A percentile compares a stretch with the other conserved stretches of the same genome.
phyloP scores from a whole-genome alignment of 805 yeast species.

The Spathaspora hagerdaliae region DNA sequence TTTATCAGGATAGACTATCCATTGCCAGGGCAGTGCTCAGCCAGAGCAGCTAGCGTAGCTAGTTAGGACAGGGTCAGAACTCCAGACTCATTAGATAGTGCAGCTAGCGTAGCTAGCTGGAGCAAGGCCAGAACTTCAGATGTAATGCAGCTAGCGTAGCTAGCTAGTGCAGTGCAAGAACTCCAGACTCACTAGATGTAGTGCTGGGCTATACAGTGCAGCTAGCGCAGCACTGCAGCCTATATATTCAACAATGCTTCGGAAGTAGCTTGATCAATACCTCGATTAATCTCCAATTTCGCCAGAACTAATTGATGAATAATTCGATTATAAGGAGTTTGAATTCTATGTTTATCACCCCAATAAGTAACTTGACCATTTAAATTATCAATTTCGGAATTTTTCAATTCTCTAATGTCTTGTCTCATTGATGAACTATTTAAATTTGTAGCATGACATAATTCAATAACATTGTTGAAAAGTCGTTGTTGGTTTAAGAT shows the following conservation, averaged over 20 bases:
- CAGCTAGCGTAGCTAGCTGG: too few relatives aligned
- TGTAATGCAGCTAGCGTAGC: too few relatives aligned
- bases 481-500: conserved; percentile 31
- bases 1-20: conserved; percentile 21
- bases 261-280: conserved; percentile 16
- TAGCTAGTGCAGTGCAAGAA: neutral
- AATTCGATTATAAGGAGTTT: conserved; percentile 46
- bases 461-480: conserved; percentile 24
- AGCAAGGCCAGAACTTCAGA: too few relatives aligned
- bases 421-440: conserved; percentile 72
- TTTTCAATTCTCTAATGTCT: conserved; percentile 52
- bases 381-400: conserved; percentile 76
- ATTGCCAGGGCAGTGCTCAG: conserved; percentile 14
- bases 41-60: too few relatives aligned
- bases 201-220: neutral
- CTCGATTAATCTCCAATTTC: conserved; percentile 27
- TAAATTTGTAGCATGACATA: conserved; percentile 38
- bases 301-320: conserved; percentile 43
- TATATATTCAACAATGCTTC: conserved; percentile 1
- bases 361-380: conserved; percentile 71
- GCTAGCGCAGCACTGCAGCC: too few relatives aligned
- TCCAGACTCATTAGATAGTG: too few relatives aligned
- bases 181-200: too few relatives aligned
- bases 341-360: conserved; percentile 43
- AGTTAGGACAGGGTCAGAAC: too few relatives aligned